A percentile compares a stretch with the other conserved stretches of the same genome.
These are phyloP conservation scores for Microcera coccophila DNA, from an alignment of 2,329 filamentous ascomycete genomes.

Conservation along the genomic window DNA sequence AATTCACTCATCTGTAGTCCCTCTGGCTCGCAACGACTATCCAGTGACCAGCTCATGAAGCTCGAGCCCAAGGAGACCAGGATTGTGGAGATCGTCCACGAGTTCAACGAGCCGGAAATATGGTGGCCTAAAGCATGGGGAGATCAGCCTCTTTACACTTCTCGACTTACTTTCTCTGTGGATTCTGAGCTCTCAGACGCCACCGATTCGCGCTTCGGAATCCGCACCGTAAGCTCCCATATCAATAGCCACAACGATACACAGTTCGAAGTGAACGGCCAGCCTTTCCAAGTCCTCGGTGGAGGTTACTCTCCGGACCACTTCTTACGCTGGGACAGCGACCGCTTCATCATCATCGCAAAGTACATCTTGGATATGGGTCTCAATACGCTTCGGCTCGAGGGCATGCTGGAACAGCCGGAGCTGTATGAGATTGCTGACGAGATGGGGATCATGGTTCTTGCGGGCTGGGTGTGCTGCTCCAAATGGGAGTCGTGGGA, in stretches of 20 bases:
- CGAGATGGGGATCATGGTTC: constrained; percentile 56
- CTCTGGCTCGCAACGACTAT: constrained; percentile 17
- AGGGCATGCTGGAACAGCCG: constrained; percentile 62
- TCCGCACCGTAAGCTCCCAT: constrained; percentile 42
- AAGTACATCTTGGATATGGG: constrained; percentile 57
- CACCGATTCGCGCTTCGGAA: constrained; percentile 25
- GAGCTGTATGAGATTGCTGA: constrained; percentile 58
- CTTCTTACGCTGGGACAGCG: constrained; percentile 54
- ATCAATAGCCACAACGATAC: constrained; percentile 53
- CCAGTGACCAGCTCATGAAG: constrained; percentile 32
- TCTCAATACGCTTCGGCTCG: constrained; percentile 59
- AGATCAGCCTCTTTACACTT: constrained; percentile 48
- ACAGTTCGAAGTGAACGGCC: constrained; percentile 52
- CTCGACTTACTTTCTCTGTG: constrained; percentile 28
- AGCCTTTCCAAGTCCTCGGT: constrained; percentile 58
- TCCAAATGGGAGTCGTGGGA: constrained; percentile 65
- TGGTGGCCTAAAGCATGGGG: constrained; percentile 64
- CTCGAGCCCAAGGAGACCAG: constrained; percentile 37
- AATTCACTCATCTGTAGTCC: constrained; percentile 34
- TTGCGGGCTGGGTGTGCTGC: constrained; percentile 64
- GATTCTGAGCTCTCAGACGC: constrained; percentile 29
- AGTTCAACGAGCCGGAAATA: constrained; percentile 43
- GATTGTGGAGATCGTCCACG: constrained; percentile 33
- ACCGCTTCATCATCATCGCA: constrained; percentile 47
- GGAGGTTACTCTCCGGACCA: constrained; percentile 59